These are phyloP conservation scores for Gonium pectorale DNA, from an alignment of 139 green algal species.

Conservation along the genomic window DNA sequence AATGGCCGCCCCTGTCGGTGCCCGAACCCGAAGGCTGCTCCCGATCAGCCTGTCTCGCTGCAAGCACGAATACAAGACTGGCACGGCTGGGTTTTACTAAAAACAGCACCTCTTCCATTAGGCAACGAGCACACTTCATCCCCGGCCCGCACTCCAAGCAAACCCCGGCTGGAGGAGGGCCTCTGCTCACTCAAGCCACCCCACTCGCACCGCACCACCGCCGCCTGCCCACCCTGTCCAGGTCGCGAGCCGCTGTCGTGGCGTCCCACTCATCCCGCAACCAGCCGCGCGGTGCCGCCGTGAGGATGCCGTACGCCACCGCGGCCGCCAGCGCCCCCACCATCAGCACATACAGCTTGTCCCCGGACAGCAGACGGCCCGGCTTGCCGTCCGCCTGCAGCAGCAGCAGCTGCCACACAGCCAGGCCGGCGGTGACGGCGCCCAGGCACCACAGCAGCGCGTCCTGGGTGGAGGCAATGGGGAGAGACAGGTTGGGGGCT, in stretches of 20 bases:
- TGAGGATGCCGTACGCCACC: background rate
- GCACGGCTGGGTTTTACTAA: no score
- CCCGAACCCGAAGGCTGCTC: no score
- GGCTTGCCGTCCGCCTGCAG: constrained; percentile 1
- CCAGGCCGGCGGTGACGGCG: background rate
- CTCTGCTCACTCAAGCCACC: background rate
- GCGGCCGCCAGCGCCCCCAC: background rate
- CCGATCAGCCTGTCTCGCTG: no score
- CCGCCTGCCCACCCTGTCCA: background rate
- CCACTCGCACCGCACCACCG: no score
- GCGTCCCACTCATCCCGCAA: constrained; percentile 5
- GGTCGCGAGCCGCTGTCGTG: background rate
- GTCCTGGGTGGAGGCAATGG: background rate
- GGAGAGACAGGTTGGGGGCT: no score
- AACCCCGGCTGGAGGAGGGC: no score
- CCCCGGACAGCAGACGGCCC: background rate
- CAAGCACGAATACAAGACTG: no score
- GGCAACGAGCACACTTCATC: no score
- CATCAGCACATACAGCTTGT: background rate
- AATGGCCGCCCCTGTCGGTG: no score
- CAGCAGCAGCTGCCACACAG: background rate
- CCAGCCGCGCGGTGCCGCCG: constrained; percentile 12
- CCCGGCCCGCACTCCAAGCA: no score
- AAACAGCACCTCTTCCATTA: no score
- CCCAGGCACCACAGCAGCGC: constrained; percentile 6